Conservation (phyloP, 768 basidiomycete species). For the Pisolithus marmoratus region DNA sequence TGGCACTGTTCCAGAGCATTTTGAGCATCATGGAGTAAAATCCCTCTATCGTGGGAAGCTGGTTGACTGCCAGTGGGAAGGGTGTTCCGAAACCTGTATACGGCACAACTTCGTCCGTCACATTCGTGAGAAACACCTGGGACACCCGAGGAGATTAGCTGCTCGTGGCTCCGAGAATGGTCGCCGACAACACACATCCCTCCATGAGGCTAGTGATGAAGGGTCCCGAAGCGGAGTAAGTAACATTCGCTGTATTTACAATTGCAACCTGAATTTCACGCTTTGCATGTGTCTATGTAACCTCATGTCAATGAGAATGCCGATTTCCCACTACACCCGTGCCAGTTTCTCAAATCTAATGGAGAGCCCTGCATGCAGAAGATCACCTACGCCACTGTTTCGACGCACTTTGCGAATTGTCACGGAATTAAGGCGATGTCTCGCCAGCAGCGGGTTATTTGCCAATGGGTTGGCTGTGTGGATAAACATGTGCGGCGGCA, state of each 20-base stretch:
- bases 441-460: not conserved
- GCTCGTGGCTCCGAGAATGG: too few species aligned
- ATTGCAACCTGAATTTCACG: too few species aligned
- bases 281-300: too few species aligned
- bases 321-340: not conserved
- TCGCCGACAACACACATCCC: too few species aligned
- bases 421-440: not conserved
- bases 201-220: too few species aligned
- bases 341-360: not conserved
- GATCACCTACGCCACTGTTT: not conserved
- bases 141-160: not conserved
- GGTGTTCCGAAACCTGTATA: not conserved
- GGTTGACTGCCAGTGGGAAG: not conserved
- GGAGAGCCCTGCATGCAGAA: not conserved
- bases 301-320: too few species aligned
- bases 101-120: not conserved
- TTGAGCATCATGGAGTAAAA: not conserved
- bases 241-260: too few species aligned
- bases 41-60: not conserved
- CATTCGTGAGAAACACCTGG: not conserved
- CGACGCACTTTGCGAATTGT: not conserved
- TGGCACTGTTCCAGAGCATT: not conserved
- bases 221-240: too few species aligned
- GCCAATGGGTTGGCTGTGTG: not conserved
- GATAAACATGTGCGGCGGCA: not conserved